These are phyloP conservation scores for Scutellaria minor DNA, from an alignment of 257 asterid genomes.

Conservation along the genomic window DNA sequence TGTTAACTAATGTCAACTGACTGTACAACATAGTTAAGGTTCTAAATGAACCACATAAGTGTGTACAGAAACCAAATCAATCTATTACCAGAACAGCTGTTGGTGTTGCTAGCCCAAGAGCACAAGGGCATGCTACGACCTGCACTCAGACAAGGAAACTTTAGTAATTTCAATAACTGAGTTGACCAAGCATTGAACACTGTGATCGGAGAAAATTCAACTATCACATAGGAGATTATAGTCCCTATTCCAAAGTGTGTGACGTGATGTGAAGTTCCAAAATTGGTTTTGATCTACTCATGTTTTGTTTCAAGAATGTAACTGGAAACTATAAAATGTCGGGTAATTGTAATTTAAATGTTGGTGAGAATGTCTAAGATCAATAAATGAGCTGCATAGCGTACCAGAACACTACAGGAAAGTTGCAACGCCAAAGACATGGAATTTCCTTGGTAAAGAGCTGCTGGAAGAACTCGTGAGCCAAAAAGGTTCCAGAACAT, in stretches of 20 bases:
- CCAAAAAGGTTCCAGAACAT: conserved; percentile 93
- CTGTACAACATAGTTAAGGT: conserved; percentile 14
- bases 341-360: conserved; percentile 11
- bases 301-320: conserved; percentile 25
- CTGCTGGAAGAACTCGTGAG: conserved; percentile 76
- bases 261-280: conserved; percentile 22
- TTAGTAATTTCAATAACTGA: conserved; percentile 26
- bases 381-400: conserved; percentile 27
- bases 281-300: conserved; percentile 25
- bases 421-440: conserved; percentile 97
- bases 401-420: conserved; percentile 99
- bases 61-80: conserved; percentile 15
- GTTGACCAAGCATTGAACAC: conserved; percentile 6
- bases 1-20: conserved; percentile 17
- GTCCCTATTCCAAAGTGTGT: background rate
- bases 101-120: conserved; percentile 99
- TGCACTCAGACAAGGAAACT: conserved; percentile 46
- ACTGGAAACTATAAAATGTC: conserved; percentile 5
- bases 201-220: conserved; percentile 2
- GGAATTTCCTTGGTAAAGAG: conserved; percentile 85
- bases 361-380: conserved; percentile 27
- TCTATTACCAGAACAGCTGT: conserved; percentile 94
- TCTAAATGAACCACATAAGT: conserved; percentile 17
- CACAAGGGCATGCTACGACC: conserved; percentile 99
- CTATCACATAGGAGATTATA: conserved; percentile 7